Percentiles rank a stretch among this genome's conserved stretches.
phyloP scores from a whole-genome alignment of 805 yeast species.

The Wickerhamiella kurtzmanii region DNA sequence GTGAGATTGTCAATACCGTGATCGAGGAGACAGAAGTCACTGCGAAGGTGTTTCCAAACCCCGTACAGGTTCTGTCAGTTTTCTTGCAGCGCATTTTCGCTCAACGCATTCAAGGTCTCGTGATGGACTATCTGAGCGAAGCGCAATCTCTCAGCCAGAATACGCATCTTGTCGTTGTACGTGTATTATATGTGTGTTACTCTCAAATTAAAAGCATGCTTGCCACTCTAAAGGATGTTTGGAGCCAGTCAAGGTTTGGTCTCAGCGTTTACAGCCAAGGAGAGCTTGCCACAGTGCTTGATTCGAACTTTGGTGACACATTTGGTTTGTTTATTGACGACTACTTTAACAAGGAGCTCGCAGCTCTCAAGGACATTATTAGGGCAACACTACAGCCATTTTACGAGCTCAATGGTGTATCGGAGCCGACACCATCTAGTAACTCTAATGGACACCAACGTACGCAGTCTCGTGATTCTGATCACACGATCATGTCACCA shows the following conservation, averaged over 20 bases:
- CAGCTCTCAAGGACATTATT: neutral
- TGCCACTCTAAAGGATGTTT: conserved; percentile 44
- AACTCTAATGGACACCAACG: neutral
- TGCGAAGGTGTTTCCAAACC: conserved; percentile 54
- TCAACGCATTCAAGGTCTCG: conserved; percentile 39
- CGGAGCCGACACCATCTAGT: neutral
- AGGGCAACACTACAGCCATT: neutral
- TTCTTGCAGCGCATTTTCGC: conserved; percentile 67
- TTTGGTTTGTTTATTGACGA: conserved; percentile 55
- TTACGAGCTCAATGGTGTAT: neutral
- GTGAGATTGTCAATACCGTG: conserved; percentile 45
- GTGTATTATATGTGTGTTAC: conserved; percentile 60
- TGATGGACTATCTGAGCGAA: conserved; percentile 42
- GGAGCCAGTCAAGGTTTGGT: conserved; percentile 26
- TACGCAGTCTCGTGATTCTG: neutral
- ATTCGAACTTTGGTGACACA: conserved; percentile 58
- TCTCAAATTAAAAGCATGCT: conserved; percentile 46
- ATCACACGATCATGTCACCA: neutral
- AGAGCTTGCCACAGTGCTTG: conserved; percentile 38
- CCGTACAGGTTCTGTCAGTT: conserved; percentile 48
- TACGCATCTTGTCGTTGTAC: conserved; percentile 41
- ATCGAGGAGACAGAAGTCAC: conserved; percentile 63
- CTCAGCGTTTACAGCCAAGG: conserved; percentile 27
- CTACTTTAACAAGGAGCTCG: conserved; percentile 39
- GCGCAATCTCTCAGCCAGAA: conserved; percentile 51